Conservation (phyloP, 2,329 filamentous ascomycete species). For the Fusarium marasasianum region DNA sequence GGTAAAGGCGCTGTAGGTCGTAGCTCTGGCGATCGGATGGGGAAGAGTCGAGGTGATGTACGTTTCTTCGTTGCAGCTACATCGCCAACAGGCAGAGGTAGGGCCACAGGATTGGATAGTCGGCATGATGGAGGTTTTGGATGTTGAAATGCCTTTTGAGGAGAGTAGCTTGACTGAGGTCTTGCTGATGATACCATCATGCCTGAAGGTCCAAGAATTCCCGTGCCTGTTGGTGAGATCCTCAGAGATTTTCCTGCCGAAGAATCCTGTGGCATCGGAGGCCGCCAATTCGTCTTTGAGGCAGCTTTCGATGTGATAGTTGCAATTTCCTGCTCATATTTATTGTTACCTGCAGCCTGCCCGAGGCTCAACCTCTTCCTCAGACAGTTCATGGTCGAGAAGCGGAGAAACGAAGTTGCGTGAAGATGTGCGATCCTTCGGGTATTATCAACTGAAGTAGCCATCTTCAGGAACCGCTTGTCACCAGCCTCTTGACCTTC, state of each 20-base stretch:
- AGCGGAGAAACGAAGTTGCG: conserved; percentile 66
- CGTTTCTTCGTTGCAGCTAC: conserved; percentile 40
- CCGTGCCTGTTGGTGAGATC: conserved; percentile 13
- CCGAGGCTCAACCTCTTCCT: conserved; percentile 54
- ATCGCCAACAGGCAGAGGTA: conserved; percentile 43
- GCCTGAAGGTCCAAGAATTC: conserved; percentile 12
- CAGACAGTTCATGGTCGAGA: conserved; percentile 72
- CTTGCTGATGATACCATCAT: conserved; percentile 4
- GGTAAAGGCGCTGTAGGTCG: conserved; percentile 28
- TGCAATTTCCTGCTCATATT: conserved; percentile 41
- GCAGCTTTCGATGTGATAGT: conserved; percentile 33
- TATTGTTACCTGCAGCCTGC: conserved; percentile 44
- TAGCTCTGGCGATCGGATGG: conserved; percentile 50
- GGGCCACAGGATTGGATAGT: conserved; percentile 43
- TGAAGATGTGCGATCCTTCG: conserved; percentile 56
- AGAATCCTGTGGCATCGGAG: conserved; percentile 33
- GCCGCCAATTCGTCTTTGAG: conserved; percentile 34
- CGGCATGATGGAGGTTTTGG: conserved; percentile 39
- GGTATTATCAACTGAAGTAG: conserved; percentile 52
- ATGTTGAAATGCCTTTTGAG: conserved; percentile 20
- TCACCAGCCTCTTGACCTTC: conserved; percentile 58
- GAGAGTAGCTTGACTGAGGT: not conserved
- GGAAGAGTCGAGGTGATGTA: conserved; percentile 45
- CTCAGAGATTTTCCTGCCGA: conserved; percentile 34
- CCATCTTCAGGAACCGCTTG: conserved; percentile 60